Conservation (phyloP, 2,329 filamentous ascomycete species). For the Aspergillus unguis region DNA sequence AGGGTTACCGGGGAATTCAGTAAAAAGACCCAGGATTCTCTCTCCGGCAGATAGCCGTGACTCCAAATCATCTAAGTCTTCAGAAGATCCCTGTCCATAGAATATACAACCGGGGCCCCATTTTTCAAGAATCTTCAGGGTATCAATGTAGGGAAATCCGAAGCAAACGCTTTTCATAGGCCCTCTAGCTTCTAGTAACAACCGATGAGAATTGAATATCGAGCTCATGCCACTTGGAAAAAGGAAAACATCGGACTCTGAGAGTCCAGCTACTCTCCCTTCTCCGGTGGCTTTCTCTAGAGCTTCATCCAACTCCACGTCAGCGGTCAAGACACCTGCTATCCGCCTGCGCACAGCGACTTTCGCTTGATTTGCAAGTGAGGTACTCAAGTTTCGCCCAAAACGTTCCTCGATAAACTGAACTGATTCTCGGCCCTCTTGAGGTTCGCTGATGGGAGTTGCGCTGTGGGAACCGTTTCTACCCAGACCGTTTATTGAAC, state of each 20-base stretch:
- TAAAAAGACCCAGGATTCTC: constrained; percentile 78
- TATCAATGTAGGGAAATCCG: constrained; percentile 98
- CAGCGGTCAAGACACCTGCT: constrained; percentile 73
- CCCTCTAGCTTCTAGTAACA: constrained; percentile 63
- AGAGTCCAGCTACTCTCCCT: constrained; percentile 54
- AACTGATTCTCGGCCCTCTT: constrained; percentile 62
- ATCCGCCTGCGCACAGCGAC: constrained; percentile 83
- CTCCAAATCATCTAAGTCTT: constrained; percentile 83
- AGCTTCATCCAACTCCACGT: constrained; percentile 64
- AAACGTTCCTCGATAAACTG: constrained; percentile 92
- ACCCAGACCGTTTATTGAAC: constrained; percentile 48
- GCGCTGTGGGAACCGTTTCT: constrained; percentile 35
- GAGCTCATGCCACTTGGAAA: constrained; percentile 92
- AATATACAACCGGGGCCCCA: constrained; percentile 87
- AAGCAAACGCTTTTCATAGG: constrained; percentile 77
- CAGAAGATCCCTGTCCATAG: constrained; percentile 74
- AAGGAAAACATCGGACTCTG: constrained; percentile 83
- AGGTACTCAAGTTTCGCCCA: constrained; percentile 81
- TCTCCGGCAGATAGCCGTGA: constrained; percentile 66
- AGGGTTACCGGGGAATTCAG: constrained; percentile 93
- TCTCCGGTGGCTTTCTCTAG: constrained; percentile 42
- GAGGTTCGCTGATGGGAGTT: constrained; percentile 24
- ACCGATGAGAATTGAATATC: constrained; percentile 83
- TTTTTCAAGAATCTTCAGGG: constrained; percentile 89
- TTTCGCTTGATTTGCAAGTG: constrained; percentile 76